A percentile compares a stretch with the other conserved stretches of the same genome.
Evolutionary conservation across 495 filamentous ascomycete species (phyloP).

Genomic region (Trichoderma reesei): DNA sequence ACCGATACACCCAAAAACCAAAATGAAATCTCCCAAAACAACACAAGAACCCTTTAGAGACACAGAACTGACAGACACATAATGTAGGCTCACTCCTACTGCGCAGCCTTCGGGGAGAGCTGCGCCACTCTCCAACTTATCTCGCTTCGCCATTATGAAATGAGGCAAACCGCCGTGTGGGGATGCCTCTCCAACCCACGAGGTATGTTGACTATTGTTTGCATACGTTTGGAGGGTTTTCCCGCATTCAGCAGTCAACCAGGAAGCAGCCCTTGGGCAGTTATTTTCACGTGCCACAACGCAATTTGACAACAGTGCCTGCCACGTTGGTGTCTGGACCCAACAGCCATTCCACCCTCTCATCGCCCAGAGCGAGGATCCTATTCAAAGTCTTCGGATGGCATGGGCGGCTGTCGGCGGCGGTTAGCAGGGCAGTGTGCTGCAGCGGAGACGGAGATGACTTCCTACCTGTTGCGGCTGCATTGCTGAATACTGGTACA

Average conservation of each 20-base stretch:
- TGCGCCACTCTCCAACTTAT: constrained; percentile 54
- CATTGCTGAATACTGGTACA: constrained; percentile 77
- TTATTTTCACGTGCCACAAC: not conserved
- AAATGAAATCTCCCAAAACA: constrained; percentile 20
- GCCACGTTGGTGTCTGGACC: not conserved
- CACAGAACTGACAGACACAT: constrained; percentile 1
- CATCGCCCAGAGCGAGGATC: not conserved
- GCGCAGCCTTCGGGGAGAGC: constrained; percentile 48
- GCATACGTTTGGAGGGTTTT: not conserved
- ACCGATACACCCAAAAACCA: not conserved
- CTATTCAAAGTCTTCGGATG: constrained; percentile 12
- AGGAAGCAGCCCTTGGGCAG: not conserved
- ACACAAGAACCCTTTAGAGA: constrained; percentile 18
- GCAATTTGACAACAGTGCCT: not conserved
- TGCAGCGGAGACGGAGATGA: not conserved
- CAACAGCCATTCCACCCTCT: not conserved
- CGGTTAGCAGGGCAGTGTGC: constrained; percentile 5
- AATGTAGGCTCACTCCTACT: constrained; percentile 48
- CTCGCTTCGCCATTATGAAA: constrained; percentile 54
- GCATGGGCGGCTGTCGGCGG: constrained; percentile 11
- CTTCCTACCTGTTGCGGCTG: constrained; percentile 71
- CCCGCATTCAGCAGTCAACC: not conserved
- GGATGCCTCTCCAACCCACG: not conserved
- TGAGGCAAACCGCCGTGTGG: not conserved
- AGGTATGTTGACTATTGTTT: not conserved